These are phyloP conservation scores for Citrus trifoliata DNA, from an alignment of 345 rosid genomes.

Conservation along the genomic window DNA sequence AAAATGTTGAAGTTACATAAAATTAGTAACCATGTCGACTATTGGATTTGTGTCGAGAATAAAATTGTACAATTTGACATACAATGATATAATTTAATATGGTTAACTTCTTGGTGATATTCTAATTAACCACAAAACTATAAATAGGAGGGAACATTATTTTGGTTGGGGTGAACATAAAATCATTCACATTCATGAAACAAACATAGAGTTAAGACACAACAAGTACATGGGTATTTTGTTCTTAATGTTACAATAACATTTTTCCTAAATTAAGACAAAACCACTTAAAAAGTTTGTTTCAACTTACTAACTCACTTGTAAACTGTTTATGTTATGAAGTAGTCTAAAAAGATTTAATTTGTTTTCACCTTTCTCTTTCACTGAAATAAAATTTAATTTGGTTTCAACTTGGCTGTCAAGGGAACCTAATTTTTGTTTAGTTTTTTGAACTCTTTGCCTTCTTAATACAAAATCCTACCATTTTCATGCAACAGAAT, in stretches of 20 bases:
- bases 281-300: conserved; percentile 5
- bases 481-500: conserved; percentile 17
- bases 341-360: not conserved
- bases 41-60: not conserved
- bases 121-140: too few species aligned
- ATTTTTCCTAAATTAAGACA: conserved; percentile 6
- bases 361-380: not conserved
- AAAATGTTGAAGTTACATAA: not conserved
- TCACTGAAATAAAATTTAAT: not conserved
- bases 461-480: conserved; percentile 10
- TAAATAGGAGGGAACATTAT: not conserved
- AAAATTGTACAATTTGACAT: not conserved
- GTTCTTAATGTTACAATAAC: not conserved
- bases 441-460: not conserved
- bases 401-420: conserved; percentile 3
- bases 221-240: not conserved
- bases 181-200: not conserved
- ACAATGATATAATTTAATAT: too few species aligned
- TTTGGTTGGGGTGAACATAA: not conserved
- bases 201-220: not conserved
- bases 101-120: too few species aligned
- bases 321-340: not conserved
- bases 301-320: conserved; percentile 13
- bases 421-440: conserved; percentile 13
- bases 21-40: not conserved